phyloP scores from a whole-genome alignment of 2,329 filamentous ascomycete genomes.

The Alternaria dauci region DNA sequence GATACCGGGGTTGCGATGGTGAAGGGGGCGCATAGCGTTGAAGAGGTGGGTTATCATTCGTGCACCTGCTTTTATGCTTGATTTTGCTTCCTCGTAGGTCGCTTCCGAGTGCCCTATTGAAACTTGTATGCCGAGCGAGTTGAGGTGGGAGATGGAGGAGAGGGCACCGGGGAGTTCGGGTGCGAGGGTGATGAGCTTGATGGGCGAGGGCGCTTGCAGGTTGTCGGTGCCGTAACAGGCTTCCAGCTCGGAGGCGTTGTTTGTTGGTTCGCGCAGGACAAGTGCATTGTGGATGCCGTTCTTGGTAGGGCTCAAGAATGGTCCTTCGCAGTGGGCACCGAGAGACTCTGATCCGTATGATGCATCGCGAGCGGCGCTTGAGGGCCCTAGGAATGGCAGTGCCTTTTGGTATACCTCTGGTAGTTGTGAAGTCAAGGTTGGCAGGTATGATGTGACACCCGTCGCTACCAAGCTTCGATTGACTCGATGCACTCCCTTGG shows the following conservation, averaged over 20 bases:
- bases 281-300: slow-evolving; percentile 85
- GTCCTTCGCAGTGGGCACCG: slow-evolving; percentile 89
- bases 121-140: slow-evolving; percentile 72
- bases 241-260: slow-evolving; percentile 71
- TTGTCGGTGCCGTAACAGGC: slow-evolving; percentile 77
- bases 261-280: slow-evolving; percentile 70
- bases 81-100: slow-evolving; percentile 80
- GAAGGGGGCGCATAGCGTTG: slow-evolving; percentile 90
- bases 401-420: slow-evolving; percentile 84
- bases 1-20: slow-evolving; percentile 89
- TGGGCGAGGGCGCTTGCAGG: slow-evolving; percentile 57
- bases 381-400: slow-evolving; percentile 79
- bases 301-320: slow-evolving; percentile 82
- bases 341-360: slow-evolving; percentile 82
- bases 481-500: slow-evolving; percentile 73
- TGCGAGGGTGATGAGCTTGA: slow-evolving; percentile 86
- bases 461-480: slow-evolving; percentile 77
- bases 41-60: slow-evolving; percentile 94
- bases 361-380: slow-evolving; percentile 66
- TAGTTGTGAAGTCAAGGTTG: slow-evolving; percentile 82
- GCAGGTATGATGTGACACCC: slow-evolving; percentile 87
- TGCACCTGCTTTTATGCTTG: slow-evolving; percentile 75
- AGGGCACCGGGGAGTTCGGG: slow-evolving; percentile 78
- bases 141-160: slow-evolving; percentile 72
- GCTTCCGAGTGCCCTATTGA: slow-evolving; percentile 89